Conservation (phyloP, 768 basidiomycete species). For the Podaxis sp. region DNA sequence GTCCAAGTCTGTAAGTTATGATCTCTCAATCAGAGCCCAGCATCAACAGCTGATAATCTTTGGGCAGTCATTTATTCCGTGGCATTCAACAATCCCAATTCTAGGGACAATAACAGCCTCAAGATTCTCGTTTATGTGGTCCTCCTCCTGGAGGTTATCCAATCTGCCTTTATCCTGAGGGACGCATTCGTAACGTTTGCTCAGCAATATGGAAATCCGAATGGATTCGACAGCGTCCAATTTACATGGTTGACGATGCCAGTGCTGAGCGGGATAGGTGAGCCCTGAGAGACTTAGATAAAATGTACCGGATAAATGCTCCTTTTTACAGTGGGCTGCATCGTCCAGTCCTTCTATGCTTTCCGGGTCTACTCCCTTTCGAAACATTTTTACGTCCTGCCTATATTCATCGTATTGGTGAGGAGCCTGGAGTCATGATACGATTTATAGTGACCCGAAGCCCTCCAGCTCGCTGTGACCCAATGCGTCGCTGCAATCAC, state of each 20-base stretch:
- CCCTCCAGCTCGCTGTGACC: conserved; percentile 5
- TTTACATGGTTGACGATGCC: conserved; percentile 30
- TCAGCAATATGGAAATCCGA: conserved; percentile 25
- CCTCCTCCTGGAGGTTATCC: conserved; percentile 27
- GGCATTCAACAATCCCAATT: conserved; percentile 24
- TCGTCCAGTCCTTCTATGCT: conserved; percentile 7
- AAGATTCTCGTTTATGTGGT: conserved; percentile 28
- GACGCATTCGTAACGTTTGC: conserved; percentile 30
- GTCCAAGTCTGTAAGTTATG: conserved; percentile 33
- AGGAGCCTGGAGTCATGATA: background rate
- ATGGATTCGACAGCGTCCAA: conserved; percentile 18
- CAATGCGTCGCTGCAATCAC: conserved; percentile 7
- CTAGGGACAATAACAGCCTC: conserved; percentile 25
- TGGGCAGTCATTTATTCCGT: conserved; percentile 31
- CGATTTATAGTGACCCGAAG: background rate
- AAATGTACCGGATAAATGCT: background rate
- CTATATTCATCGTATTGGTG: conserved; percentile 2
- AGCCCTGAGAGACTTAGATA: conserved; percentile 1
- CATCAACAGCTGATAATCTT: background rate
- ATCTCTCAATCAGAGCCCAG: background rate
- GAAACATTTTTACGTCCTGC: background rate
- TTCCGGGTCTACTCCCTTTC: conserved; percentile 10
- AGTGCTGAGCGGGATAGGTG: conserved; percentile 26
- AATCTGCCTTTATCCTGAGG: conserved; percentile 25
- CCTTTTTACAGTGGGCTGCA: background rate